Evolutionary conservation across 768 basidiomycete genomes (phyloP).

Genomic region (Collybiopsis luxurians): DNA sequence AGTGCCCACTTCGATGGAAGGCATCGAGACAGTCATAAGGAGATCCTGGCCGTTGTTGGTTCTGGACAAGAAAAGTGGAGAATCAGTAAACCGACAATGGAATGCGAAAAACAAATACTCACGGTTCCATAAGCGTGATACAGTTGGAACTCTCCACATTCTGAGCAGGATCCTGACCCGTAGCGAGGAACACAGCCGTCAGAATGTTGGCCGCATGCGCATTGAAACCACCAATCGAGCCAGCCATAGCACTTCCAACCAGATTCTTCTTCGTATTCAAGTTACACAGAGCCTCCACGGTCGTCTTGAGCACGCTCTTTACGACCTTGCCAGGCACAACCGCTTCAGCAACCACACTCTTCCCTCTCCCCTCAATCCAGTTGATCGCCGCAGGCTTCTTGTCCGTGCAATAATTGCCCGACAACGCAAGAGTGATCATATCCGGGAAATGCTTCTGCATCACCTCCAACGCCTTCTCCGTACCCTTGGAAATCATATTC

Average conservation of each 20-base stretch:
- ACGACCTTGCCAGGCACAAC: conserved; percentile 88
- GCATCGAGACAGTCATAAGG: conserved; percentile 94
- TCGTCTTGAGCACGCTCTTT: conserved; percentile 91
- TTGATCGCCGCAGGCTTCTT: conserved; percentile 99
- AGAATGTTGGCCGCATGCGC: conserved; percentile 98
- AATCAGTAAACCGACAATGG: not conserved
- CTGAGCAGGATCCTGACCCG: conserved; percentile 98
- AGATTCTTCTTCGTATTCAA: conserved; percentile 97
- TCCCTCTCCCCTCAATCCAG: conserved; percentile 99
- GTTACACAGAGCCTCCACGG: conserved; percentile 83
- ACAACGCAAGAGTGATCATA: conserved; percentile 88
- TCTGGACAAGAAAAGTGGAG: conserved; percentile 33
- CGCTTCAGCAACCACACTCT: conserved; percentile 96
- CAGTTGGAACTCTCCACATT: conserved; percentile 99
- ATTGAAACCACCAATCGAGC: conserved; percentile 96
- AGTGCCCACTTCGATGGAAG: conserved; percentile 98
- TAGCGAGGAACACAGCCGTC: conserved; percentile 93
- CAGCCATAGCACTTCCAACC: conserved; percentile 97
- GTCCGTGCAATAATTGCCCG: conserved; percentile 98
- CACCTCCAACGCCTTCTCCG: conserved; percentile 87
- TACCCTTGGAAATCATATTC: conserved; percentile 99
- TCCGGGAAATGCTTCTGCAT: conserved; percentile 81
- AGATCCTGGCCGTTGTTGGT: conserved; percentile 88
- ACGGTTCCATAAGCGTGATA: conserved; percentile 99
- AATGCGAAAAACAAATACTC: conserved; percentile 36